phyloP scores from a whole-genome alignment of 2,329 filamentous ascomycete genomes.

The Spiromastix sp. region DNA sequence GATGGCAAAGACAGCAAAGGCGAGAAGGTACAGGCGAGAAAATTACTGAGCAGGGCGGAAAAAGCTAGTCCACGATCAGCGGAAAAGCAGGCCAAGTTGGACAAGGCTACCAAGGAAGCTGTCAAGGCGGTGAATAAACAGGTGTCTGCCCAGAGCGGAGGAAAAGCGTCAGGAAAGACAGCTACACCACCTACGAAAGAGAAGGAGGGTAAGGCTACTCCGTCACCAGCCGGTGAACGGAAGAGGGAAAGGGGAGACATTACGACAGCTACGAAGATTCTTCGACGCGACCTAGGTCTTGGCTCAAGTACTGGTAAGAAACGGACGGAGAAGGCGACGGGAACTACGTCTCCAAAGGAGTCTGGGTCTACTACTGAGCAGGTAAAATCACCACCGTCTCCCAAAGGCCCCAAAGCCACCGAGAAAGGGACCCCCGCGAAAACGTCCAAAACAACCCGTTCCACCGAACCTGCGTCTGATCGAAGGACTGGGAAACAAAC shows the following conservation, averaged over 20 bases:
- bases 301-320: slow-evolving; percentile 32
- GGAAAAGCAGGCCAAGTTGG: slow-evolving; percentile 25
- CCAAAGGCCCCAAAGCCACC: slow-evolving; percentile 5
- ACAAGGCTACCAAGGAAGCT: slow-evolving; percentile 53
- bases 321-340: slow-evolving; percentile 21
- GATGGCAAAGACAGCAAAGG: slow-evolving; percentile 30
- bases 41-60: slow-evolving; percentile 30
- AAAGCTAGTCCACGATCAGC: slow-evolving; percentile 20
- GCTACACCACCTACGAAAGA: slow-evolving; percentile 10
- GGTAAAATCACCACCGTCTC: slow-evolving; percentile 6
- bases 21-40: slow-evolving; percentile 32
- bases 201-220: not conserved
- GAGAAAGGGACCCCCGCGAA: slow-evolving; percentile 8
- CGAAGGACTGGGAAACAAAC: slow-evolving; percentile 7
- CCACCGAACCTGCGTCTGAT: slow-evolving; percentile 9
- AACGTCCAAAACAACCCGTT: slow-evolving; percentile 4
- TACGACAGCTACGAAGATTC: slow-evolving; percentile 46
- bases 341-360: slow-evolving; percentile 15
- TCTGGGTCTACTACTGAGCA: slow-evolving; percentile 6
- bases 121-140: slow-evolving; percentile 46
- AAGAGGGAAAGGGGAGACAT: slow-evolving; percentile 45
- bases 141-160: slow-evolving; percentile 22
- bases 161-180: slow-evolving; percentile 20
- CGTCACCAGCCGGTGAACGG: slow-evolving; percentile 33
- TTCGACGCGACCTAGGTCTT: slow-evolving; percentile 53